Base-by-base conservation (phyloP, 2,329 filamentous ascomycete genomes). In the Ramichloridium luteum region DNA sequence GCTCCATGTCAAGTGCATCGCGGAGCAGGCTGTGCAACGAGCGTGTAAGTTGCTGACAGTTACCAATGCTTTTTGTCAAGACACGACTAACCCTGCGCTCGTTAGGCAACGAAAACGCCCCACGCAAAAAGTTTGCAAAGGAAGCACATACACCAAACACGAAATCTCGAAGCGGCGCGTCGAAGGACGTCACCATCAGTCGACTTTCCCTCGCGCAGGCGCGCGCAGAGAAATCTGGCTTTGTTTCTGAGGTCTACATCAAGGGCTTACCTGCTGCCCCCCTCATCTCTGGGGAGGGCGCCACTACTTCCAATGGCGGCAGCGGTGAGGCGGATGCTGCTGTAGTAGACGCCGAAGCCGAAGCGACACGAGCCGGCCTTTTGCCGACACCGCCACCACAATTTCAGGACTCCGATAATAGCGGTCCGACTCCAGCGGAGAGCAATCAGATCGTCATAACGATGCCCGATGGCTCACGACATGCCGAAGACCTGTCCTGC, bases 1-100 rank as follows among this genome's bases (percentile, higher is more conserved):
- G 61, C 49, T 62, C 15, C 61, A 64, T 35, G 53, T 50, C 13
- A 47, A 48, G 22, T 65, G 61, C 37, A 46, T 59, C 4, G 51
- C 48, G 10, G 40, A 56, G 23, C 34, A 49, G 13, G 48, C 46
- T 2, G 37, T 34, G 32, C 37, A 30, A 22, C 25, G 32, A 34
- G 32, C 35, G 16, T 32, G 40, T 41, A 38, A 27, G 38, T 26
- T 14, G 8, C 20, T 23, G n/a, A n/a, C n/a, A n/a, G n/a, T n/a
- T n/a, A n/a, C n/a, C n/a, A n/a, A n/a, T n/a, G n/a, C n/a, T n/a
- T n/a, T n/a, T n/a, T n/a, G n/a, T n/a, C n/a, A n/a, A n/a, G n/a
- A n/a, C n/a, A n/a, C n/a, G n/a, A n/a, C n/a, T n/a, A n/a, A n/a
- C n/a, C n/a, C n/a, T n/a, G n/a, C n/a, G n/a, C n/a, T n/a, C n/a